phyloP scores from a whole-genome alignment of 2,329 filamentous ascomycete species.

The Cordyceps javanica region DNA sequence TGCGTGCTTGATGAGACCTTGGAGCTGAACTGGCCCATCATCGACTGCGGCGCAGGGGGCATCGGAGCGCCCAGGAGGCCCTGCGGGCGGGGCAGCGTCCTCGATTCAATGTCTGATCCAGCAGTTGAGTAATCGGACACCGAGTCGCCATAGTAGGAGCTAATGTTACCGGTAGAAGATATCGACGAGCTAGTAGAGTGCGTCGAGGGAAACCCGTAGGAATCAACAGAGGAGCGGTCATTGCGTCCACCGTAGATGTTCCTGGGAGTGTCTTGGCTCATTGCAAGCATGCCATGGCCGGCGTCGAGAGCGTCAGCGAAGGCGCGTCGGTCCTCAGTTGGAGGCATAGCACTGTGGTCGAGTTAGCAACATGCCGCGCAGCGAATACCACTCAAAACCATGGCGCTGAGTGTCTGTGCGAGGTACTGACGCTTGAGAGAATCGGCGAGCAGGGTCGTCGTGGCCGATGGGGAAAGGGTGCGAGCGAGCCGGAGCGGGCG shows the following conservation, averaged over 20 bases:
- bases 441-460: conserved; percentile 55
- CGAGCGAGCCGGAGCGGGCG: conserved; percentile 56
- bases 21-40: conserved; percentile 98
- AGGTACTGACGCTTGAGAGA: conserved; percentile 78
- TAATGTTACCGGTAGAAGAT: conserved; percentile 74
- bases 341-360: conserved; percentile 30
- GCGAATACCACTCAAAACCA: conserved; percentile 37
- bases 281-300: conserved; percentile 87
- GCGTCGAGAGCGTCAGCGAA: conserved; percentile 90
- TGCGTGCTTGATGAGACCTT: conserved; percentile 93
- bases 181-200: conserved; percentile 87
- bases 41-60: conserved; percentile 83
- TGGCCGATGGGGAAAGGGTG: conserved; percentile 46
- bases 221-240: conserved; percentile 69
- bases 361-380: conserved; percentile 19
- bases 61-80: conserved; percentile 54
- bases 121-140: conserved; percentile 91
- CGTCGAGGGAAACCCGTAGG: conserved; percentile 83
- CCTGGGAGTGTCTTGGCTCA: conserved; percentile 90
- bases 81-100: conserved; percentile 76
- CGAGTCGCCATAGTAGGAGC: conserved; percentile 77
- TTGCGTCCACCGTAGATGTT: conserved; percentile 75
- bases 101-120: conserved; percentile 78
- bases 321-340: conserved; percentile 53
- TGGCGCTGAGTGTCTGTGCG: conserved; percentile 29